Evolutionary conservation across 345 rosid genomes (phyloP), one percentile per base, ranked within the genome.

Genomic region (Hibiscus mutabilis): DNA sequence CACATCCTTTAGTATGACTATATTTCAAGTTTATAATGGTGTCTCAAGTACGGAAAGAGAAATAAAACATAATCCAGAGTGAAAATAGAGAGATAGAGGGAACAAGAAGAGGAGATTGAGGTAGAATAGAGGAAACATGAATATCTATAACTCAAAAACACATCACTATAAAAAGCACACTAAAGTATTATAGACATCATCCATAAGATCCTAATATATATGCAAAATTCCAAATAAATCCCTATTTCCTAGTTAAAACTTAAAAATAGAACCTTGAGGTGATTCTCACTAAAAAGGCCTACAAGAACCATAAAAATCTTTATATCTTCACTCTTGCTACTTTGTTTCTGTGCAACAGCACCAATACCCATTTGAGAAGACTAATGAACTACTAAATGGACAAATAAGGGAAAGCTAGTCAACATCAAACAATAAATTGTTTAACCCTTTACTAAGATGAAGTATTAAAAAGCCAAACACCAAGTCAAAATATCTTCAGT

Each of bases 381-480:
- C 71, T 18, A 51, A 52, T 3, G 4, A 52, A 68, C 29, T n/a
- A 52, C 33, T 57, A 21, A 14, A 57, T 0, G 53, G 18, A 70
- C 10, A 70, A 69, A 51, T 5, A 52, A 15, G 10, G 13, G 15
- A 27, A 46, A 19, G 60, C 65, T 8, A 4, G 52, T 63, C 24
- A 73, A 68, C 31, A 69, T 69, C 31, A 64, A n/a, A 46, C 16
- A 52, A 76, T 11, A 63, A 13, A 64, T 44, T 19, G 29, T 71
- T 57, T 24, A 37, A 69, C n/a, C 64, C 40, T 21, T 61, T 46
- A 66, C 70, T 24, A 25, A 18, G 18, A 24, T 46, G 11, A 66
- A 66, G 56, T 25, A 66, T 40, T 21, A n/a, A 35, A 4, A 70
- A 56, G 73, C 56, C 60, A 62, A 29, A 6, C 7, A 40, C 37